Percentiles rank a stretch among this genome's conserved stretches.
Conservation (phyloP, 139 green algal genomes). For the Ettlia oleoabundans region DNA sequence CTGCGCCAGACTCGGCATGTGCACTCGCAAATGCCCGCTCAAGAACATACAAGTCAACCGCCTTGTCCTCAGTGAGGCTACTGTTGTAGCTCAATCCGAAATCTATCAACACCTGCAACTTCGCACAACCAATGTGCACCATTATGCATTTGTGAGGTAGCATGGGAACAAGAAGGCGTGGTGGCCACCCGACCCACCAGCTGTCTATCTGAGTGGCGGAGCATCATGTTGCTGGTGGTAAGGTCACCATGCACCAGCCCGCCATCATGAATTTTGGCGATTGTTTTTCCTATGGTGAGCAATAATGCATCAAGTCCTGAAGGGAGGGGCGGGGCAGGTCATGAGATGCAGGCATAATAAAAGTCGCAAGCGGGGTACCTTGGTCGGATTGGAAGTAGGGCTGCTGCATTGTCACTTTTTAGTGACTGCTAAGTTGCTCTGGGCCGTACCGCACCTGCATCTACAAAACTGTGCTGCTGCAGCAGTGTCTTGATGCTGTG, state of each 20-base stretch:
- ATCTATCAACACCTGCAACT: conserved; percentile 81
- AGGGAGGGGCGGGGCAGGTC: too few relatives aligned
- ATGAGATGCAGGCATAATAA: too few relatives aligned
- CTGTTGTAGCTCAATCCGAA: conserved; percentile 86
- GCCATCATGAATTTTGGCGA: conserved; percentile 90
- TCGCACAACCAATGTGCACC: too few relatives aligned
- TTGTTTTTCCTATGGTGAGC: conserved; percentile 60
- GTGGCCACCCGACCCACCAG: too few relatives aligned
- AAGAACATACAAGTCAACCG: conserved; percentile 91
- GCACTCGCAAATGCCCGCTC: conserved; percentile 84
- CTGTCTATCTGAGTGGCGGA: conserved; percentile 42
- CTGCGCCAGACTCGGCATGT: conserved; percentile 54
- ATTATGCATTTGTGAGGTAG: too few relatives aligned
- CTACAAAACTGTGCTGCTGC: neutral
- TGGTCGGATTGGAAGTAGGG: too few relatives aligned
- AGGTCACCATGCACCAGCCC: conserved; percentile 91
- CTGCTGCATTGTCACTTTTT: too few relatives aligned
- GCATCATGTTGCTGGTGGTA: conserved; percentile 90
- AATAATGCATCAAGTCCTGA: conserved; percentile 53
- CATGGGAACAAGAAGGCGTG: too few relatives aligned
- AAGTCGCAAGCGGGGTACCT: too few relatives aligned
- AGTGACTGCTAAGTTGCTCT: too few relatives aligned
- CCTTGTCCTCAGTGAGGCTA: conserved; percentile 81
- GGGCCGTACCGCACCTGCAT: conserved; percentile 26
- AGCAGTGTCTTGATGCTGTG: conserved; percentile 70